These are phyloP conservation scores for Stropharia rugosoannulata DNA, from an alignment of 768 basidiomycete genomes.

Conservation along the genomic window DNA sequence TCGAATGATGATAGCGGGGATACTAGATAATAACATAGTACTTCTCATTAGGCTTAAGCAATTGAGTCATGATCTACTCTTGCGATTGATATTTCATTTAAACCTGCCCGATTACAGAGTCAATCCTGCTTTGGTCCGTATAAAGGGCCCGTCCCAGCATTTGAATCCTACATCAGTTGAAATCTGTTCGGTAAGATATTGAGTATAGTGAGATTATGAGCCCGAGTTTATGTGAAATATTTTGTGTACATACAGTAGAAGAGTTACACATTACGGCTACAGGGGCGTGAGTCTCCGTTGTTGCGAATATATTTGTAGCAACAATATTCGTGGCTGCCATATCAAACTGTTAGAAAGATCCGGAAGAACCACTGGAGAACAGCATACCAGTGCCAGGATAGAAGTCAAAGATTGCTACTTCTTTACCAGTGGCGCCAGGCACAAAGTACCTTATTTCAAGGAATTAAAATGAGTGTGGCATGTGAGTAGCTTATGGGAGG, in stretches of 20 bases:
- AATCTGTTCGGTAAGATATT: constrained; percentile 6
- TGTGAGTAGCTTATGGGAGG: not conserved
- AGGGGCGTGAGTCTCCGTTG: constrained; percentile 41
- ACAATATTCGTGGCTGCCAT: constrained; percentile 46
- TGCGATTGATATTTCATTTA: no score
- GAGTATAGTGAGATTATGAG: not conserved
- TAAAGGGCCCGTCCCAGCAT: constrained; percentile 22
- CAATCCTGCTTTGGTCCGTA: constrained; percentile 17
- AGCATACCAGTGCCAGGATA: constrained; percentile 51
- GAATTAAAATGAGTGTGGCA: not conserved
- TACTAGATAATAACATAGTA: no score
- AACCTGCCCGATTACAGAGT: not conserved
- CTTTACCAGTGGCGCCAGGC: constrained; percentile 52
- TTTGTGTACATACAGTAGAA: constrained; percentile 34
- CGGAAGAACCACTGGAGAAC: not conserved
- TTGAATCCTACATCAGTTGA: constrained; percentile 23
- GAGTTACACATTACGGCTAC: constrained; percentile 57
- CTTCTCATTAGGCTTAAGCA: no score
- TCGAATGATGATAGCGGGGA: no score
- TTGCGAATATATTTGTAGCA: constrained; percentile 45
- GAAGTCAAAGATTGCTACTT: constrained; percentile 58
- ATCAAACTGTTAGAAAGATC: not conserved
- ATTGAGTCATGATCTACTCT: not conserved
- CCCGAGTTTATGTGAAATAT: not conserved
- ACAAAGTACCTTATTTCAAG: constrained; percentile 39